A percentile compares a stretch with the other conserved stretches of the same genome.
Evolutionary conservation across 352 stramenopile genomes (phyloP).

Genomic region (Aphanomyces stellatus): DNA sequence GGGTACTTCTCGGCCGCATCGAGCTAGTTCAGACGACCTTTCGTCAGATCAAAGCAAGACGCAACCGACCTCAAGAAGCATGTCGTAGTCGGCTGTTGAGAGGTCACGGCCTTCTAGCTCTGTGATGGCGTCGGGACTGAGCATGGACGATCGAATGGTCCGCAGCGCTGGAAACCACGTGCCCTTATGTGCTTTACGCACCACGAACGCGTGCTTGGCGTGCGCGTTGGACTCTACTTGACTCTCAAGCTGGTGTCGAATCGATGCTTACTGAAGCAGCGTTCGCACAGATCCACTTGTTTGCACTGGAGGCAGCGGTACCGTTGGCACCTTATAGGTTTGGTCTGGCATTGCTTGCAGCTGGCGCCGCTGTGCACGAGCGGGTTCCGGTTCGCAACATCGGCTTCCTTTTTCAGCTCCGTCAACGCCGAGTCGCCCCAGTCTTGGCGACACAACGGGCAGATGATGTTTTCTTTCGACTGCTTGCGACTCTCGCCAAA

Average conservation of each 20-base stretch:
- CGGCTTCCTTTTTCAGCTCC: conserved; percentile 59
- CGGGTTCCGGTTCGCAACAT: conserved; percentile 54
- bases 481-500: conserved; percentile 71
- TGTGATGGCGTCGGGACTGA: conserved; percentile 36
- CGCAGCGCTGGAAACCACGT: conserved; percentile 47
- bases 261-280: conserved; percentile 74
- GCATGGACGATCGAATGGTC: conserved; percentile 17
- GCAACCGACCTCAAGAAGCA: conserved; percentile 40
- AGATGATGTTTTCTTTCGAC: conserved; percentile 79
- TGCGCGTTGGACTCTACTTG: conserved; percentile 54
- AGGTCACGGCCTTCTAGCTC: conserved; percentile 66
- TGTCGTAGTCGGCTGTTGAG: conserved; percentile 77
- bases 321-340: conserved; percentile 63
- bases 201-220: conserved; percentile 55
- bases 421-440: conserved; percentile 60
- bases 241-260: too few species aligned
- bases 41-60: not conserved
- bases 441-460: conserved; percentile 71
- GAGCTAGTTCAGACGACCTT: conserved; percentile 19
- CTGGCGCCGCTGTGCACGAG: conserved; percentile 60
- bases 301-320: conserved; percentile 79
- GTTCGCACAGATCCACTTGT: conserved; percentile 57
- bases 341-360: conserved; percentile 68
- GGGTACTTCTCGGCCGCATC: conserved; percentile 45
- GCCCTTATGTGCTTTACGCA: conserved; percentile 55